Percentiles rank a stretch among this genome's conserved stretches.
Evolutionary conservation across 2,329 filamentous ascomycete genomes (phyloP).

Genomic region (Xylariales sp.): DNA sequence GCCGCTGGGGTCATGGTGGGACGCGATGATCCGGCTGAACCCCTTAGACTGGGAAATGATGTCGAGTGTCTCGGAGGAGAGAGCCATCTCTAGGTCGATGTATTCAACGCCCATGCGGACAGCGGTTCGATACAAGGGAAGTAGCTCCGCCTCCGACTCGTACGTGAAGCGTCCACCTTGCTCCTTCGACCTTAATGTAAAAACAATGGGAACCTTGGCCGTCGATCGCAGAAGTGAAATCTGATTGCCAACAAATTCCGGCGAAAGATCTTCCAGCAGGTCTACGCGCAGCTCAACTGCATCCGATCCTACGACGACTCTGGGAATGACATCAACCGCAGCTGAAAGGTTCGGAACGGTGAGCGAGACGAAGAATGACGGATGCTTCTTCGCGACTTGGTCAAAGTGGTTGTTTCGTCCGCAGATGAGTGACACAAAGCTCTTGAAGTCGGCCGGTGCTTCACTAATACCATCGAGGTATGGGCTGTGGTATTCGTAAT

Average conservation of each 20-base stretch:
- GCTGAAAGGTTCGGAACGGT: conserved; percentile 72
- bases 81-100: conserved; percentile 85
- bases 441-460: conserved; percentile 63
- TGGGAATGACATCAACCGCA: conserved; percentile 60
- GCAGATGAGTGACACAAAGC: conserved; percentile 66
- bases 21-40: conserved; percentile 81
- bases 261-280: conserved; percentile 69
- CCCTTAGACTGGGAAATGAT: conserved; percentile 62
- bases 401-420: conserved; percentile 55
- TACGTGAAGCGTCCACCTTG: conserved; percentile 91
- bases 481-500: conserved; percentile 87
- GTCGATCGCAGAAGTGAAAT: conserved; percentile 71
- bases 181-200: conserved; percentile 78
- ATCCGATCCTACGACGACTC: conserved; percentile 78
- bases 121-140: conserved; percentile 71
- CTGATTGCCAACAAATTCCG: conserved; percentile 78
- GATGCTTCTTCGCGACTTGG: conserved; percentile 57
- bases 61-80: conserved; percentile 71
- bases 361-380: conserved; percentile 89
- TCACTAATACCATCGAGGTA: conserved; percentile 41
- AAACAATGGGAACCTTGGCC: conserved; percentile 77
- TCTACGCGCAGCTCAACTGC: conserved; percentile 94
- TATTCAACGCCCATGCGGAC: conserved; percentile 86
- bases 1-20: conserved; percentile 83
- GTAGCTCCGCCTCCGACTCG: conserved; percentile 62